Conservation (phyloP, 2,329 filamentous ascomycete genomes). For the Lasiodiplodia sp. region DNA sequence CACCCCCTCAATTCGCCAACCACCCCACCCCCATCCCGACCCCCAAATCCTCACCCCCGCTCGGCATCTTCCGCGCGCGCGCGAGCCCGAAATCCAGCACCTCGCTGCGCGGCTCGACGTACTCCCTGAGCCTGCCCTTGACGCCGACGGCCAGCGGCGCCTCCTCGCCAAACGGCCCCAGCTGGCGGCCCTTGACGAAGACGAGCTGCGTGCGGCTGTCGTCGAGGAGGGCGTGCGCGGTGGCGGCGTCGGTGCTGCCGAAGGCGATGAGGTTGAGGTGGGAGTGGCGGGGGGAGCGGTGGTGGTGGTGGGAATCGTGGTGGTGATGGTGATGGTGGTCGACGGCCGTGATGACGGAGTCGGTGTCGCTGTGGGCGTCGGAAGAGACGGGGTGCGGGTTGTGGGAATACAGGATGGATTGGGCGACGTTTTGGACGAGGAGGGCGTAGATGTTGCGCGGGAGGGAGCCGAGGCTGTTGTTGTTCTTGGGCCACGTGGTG, state of each 20-base stretch:
- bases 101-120: slow-evolving; percentile 54
- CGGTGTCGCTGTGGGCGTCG: slow-evolving; percentile 33
- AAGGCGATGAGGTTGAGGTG: slow-evolving; percentile 31
- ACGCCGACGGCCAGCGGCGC: slow-evolving; percentile 53
- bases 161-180: slow-evolving; percentile 51
- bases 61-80: slow-evolving; percentile 21
- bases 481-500: slow-evolving; percentile 57
- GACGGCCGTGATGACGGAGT: slow-evolving; percentile 17
- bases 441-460: slow-evolving; percentile 55
- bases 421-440: slow-evolving; percentile 51
- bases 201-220: slow-evolving; percentile 57
- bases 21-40: neutral
- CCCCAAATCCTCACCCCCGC: neutral
- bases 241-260: slow-evolving; percentile 35
- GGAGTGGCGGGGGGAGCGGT: slow-evolving; percentile 10
- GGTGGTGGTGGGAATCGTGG: slow-evolving; percentile 42
- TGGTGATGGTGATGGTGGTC: slow-evolving; percentile 36
- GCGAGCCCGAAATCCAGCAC: slow-evolving; percentile 52
- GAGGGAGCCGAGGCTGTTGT: slow-evolving; percentile 47
- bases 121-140: slow-evolving; percentile 55
- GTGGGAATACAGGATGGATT: slow-evolving; percentile 36
- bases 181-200: slow-evolving; percentile 53
- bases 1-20: slow-evolving; percentile 10
- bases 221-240: slow-evolving; percentile 57
- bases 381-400: slow-evolving; percentile 3